Conservation (phyloP, 2,329 filamentous ascomycete genomes). For the Pseudophaeomoniella oleicola region DNA sequence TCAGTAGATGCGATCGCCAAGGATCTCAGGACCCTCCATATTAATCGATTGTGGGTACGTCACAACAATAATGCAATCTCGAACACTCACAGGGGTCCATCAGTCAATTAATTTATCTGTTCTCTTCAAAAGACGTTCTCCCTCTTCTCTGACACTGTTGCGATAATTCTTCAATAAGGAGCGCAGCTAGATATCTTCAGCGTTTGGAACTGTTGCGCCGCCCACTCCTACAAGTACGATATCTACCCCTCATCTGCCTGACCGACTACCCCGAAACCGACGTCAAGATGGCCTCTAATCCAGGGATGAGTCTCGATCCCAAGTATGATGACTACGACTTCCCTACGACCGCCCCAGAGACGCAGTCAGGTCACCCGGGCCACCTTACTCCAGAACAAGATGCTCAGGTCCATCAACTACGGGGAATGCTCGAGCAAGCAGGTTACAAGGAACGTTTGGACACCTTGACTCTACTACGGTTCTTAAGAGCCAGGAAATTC, state of each 20-base stretch:
- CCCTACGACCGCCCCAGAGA: conserved; percentile 59
- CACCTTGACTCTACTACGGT: conserved; percentile 82
- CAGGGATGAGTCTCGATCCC: conserved; percentile 47
- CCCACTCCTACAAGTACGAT: no score
- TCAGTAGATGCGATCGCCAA: not conserved
- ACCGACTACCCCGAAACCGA: not conserved
- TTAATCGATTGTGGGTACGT: not conserved
- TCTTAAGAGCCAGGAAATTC: conserved; percentile 90
- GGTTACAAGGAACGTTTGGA: conserved; percentile 77
- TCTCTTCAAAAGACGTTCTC: no score
- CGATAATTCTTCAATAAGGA: no score
- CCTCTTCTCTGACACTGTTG: no score
- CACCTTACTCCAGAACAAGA: conserved; percentile 76
- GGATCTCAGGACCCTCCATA: not conserved
- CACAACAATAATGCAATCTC: not conserved
- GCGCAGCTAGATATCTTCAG: no score
- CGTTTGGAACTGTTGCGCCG: no score
- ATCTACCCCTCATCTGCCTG: not conserved
- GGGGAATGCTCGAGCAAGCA: conserved; percentile 67
- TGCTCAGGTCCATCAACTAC: conserved; percentile 75
- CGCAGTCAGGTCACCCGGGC: conserved; percentile 68
- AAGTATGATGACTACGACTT: conserved; percentile 97
- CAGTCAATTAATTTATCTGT: no score
- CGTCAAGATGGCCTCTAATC: conserved; percentile 11
- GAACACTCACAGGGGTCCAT: no score